Evolutionary conservation across 1,284 basidiomycete species (phyloP), one percentile per base, ranked within the genome.

Genomic region (Ceratobasidium sp.): DNA sequence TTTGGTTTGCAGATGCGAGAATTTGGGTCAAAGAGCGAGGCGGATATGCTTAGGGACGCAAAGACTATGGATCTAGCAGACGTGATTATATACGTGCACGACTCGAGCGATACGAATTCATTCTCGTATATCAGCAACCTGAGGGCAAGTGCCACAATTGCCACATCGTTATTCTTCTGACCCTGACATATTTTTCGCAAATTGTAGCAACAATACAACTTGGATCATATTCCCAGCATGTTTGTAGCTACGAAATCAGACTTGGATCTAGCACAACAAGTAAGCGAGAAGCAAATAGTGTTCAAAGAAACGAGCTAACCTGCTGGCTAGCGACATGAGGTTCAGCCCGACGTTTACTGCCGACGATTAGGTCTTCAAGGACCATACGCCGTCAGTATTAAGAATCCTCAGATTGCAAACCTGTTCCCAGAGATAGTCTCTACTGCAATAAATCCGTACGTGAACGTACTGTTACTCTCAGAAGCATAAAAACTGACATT

Each of bases 211-310:
- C 96, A 97, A 89, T 98, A 98, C 83, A 95, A 90, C 79, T 87
- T 97, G 45, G 95, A 98, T 83, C 92, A 95, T 82, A 94, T 98
- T 83, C 97, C 97, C 11, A 95, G 94, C 33, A 86, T 99, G 33
- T 99, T 99, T 82, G 96, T 99, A n/a, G 97, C 98, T 15, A 99
- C 97, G 42, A 99, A 99, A 85, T 96, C 96, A 8, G 97, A 99
- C 83, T 88, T 98, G 47, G 97, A 99, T 84, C 91, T 99, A 58
- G 97, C 97, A 20, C 90, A 96, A 81, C 96, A 97, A 88, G 94
- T 92, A 76, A 80, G 87, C 82, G 15, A 6, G 13, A 17, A 37
- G 60, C 23, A 49, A 26, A 56, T 2, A 39, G 20, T 15, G 31
- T 42, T n/a, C n/a, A 20, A 28, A 65, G 39, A 15, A 31, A 35